These are phyloP conservation scores for Nakaseomyces kungkrabaensis DNA, from an alignment of 1,139 yeast genomes.

Conservation along the genomic window DNA sequence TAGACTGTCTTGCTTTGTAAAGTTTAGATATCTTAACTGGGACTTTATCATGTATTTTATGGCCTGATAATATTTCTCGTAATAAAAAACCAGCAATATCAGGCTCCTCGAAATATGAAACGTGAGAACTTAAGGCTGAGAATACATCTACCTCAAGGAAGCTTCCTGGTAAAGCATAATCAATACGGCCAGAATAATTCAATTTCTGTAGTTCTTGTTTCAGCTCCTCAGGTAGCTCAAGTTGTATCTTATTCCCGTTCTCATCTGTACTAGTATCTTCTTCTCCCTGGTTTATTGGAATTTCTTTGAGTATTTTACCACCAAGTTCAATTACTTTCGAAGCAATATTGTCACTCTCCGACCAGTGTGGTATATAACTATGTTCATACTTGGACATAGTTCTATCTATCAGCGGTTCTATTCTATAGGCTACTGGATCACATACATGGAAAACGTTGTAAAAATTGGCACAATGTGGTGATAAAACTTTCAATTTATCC, in stretches of 20 bases:
- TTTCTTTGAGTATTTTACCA: slow-evolving; percentile 15
- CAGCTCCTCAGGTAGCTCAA: slow-evolving; percentile 20
- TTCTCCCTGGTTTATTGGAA: slow-evolving; percentile 7
- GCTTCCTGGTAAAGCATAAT: slow-evolving; percentile 71
- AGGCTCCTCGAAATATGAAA: slow-evolving; percentile 77
- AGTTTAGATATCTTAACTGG: slow-evolving; percentile 1
- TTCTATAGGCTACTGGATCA: slow-evolving; percentile 79
- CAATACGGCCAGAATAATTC: slow-evolving; percentile 69
- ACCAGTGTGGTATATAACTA: slow-evolving; percentile 27
- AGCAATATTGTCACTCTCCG: slow-evolving; percentile 19
- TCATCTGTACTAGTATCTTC: slow-evolving; percentile 3
- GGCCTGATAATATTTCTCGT: slow-evolving; percentile 35
- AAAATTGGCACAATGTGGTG: slow-evolving; percentile 48
- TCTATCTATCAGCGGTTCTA: slow-evolving; percentile 68
- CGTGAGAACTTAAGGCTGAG: slow-evolving; percentile 78
- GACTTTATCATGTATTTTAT: background rate
- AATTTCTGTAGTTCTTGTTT: slow-evolving; percentile 32
- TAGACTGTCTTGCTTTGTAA: background rate
- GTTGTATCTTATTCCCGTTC: slow-evolving; percentile 10
- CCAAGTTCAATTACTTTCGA: slow-evolving; percentile 23
- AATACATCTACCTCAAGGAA: slow-evolving; percentile 69
- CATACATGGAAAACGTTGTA: slow-evolving; percentile 81
- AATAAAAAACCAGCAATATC: slow-evolving; percentile 76
- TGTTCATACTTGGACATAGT: slow-evolving; percentile 50
- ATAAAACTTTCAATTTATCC: slow-evolving; percentile 5